These are phyloP conservation scores for Calocera cornea DNA, from an alignment of 768 basidiomycete species.

Conservation along the genomic window DNA sequence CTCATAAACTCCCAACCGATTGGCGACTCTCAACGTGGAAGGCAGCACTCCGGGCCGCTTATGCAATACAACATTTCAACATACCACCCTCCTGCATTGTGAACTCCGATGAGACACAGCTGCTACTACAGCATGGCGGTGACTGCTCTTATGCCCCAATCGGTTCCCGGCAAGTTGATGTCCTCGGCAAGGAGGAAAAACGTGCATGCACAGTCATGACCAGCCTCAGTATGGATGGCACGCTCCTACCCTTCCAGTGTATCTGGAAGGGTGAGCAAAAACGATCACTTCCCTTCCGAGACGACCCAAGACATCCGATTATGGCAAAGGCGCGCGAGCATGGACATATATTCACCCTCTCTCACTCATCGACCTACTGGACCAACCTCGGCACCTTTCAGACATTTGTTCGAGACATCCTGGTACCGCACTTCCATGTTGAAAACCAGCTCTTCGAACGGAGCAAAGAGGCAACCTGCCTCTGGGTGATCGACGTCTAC, in stretches of 20 bases:
- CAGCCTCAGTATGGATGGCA: slow-evolving; percentile 17
- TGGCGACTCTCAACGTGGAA: slow-evolving; percentile 8
- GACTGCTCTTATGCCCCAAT: slow-evolving; percentile 15
- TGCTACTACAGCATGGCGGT: slow-evolving; percentile 11
- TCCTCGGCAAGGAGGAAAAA: slow-evolving; percentile 23
- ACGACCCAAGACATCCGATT: not conserved
- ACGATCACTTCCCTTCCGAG: slow-evolving; percentile 13
- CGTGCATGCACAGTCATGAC: slow-evolving; percentile 23
- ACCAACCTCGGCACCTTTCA: no score
- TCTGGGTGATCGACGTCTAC: slow-evolving; percentile 21
- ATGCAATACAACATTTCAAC: slow-evolving; percentile 12
- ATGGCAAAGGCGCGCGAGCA: not conserved
- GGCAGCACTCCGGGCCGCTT: slow-evolving; percentile 17
- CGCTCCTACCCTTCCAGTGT: slow-evolving; percentile 24
- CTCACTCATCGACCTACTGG: no score
- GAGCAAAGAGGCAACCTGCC: not conserved
- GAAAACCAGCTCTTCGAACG: no score
- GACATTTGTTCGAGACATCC: no score
- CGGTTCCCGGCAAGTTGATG: slow-evolving; percentile 20
- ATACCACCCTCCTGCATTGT: slow-evolving; percentile 17
- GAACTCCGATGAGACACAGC: slow-evolving; percentile 20
- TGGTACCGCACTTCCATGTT: no score
- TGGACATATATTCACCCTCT: not conserved
- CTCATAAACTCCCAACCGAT: slow-evolving; percentile 15
- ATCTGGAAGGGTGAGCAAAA: slow-evolving; percentile 20